Evolutionary conservation across 257 asterid genomes (phyloP), one percentile per base, ranked within the genome.

Genomic region (Cinchona pubescens): DNA sequence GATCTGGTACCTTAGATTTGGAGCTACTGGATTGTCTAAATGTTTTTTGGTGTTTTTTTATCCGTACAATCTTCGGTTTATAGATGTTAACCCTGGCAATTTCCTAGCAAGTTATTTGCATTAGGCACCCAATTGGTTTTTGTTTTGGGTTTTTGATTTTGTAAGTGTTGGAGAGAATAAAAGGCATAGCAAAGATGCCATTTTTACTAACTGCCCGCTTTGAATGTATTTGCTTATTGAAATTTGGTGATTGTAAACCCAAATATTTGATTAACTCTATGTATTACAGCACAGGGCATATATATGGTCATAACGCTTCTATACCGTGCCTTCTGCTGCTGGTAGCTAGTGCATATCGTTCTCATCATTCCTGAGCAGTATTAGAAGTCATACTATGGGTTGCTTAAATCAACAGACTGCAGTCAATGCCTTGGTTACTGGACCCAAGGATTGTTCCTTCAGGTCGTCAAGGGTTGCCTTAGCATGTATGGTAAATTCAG

Each of bases 401-500:
- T 77, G 80, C 83, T 83, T 73, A 63, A 83, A 80, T 79, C 83
- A 78, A 77, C 89, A 80, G 79, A 86, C 74, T 58, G 86, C 83
- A 78, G 79, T 71, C 74, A 83, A 85, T 85, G 85, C 83, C 71
- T 59, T 78, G 80, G 77, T 67, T 32, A 86, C 81, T 79, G 89
- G 81, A 45, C 85, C 92, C 79, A 79, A 67, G 58, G 69, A 62
- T 35, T 34, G 72, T 80, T 53, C 79, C 64, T 42, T 55, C 78
- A 91, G 80, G 88, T 87, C 88, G 67, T 85, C 97, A 51, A 87
- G 88, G 46, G 91, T 88, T 69, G 89, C 98, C 80, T 83, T 92
- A 76, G 96, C 96, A 71, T 94, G 97, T 65, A 90, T 89, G 85
- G 85, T 94, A 79, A 92, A 87, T 84, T 90, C 99, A 74, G 99